phyloP scores from a whole-genome alignment of 192 early-diverging fungal species.

The Backusella westeae region DNA sequence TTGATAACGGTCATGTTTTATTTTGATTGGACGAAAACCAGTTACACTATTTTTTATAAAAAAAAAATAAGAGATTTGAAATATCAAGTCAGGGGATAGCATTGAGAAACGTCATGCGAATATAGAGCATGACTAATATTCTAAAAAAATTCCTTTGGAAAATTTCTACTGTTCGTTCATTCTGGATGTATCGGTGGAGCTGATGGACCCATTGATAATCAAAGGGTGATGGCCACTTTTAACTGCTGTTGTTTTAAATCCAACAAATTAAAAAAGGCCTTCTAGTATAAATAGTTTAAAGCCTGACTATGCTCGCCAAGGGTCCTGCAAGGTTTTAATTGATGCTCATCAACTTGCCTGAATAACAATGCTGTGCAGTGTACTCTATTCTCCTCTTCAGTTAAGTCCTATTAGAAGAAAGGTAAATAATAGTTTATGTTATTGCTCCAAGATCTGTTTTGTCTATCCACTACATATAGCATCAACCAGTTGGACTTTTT shows the following conservation, averaged over 20 bases:
- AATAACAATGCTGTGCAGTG: not conserved
- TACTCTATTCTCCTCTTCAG: not conserved
- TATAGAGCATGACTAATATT: not conserved
- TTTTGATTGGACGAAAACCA: not conserved
- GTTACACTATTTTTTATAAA: not conserved
- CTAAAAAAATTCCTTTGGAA: not conserved
- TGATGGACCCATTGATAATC: no score
- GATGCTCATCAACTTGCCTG: not conserved
- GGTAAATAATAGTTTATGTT: not conserved
- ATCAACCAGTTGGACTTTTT: not conserved
- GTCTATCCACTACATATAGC: not conserved
- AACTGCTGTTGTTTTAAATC: not conserved
- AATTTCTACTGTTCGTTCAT: not conserved
- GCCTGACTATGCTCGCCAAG: not conserved
- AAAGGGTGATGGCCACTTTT: not conserved
- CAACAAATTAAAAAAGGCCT: not conserved
- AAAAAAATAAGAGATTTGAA: not conserved
- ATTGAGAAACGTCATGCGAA: not conserved
- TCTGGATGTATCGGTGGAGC: not conserved
- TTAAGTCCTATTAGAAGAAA: no score
- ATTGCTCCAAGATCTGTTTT: not conserved
- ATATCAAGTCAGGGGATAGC: not conserved
- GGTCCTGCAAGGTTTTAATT: not conserved
- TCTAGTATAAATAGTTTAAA: not conserved
- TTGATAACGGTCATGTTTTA: not conserved